Percentiles rank a stretch among this genome's conserved stretches.
Conservation (phyloP, 306 rosid genomes). For the Castanopsis chinensis region DNA sequence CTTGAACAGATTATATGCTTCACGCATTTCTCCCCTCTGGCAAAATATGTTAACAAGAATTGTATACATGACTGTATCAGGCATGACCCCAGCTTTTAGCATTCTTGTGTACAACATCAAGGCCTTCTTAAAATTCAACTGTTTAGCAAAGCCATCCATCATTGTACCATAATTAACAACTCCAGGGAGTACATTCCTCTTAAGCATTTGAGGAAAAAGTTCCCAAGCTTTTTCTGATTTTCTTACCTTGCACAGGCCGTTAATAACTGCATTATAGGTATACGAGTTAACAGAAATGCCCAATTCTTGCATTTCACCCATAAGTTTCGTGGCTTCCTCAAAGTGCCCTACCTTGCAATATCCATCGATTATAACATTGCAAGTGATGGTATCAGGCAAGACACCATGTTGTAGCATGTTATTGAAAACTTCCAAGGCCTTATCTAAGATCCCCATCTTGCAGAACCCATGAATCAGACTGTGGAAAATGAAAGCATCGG, state of each 20-base stretch:
- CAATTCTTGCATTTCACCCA: constrained; percentile 38
- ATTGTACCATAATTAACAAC: constrained; percentile 50
- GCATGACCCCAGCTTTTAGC: constrained; percentile 43
- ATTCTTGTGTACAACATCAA: constrained; percentile 42
- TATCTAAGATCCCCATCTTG: constrained; percentile 38
- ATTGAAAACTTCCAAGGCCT: constrained; percentile 37
- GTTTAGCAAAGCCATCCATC: constrained; percentile 55
- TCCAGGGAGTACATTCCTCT: constrained; percentile 51
- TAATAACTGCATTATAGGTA: constrained; percentile 50
- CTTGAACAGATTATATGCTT: constrained; percentile 36
- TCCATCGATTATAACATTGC: constrained; percentile 52
- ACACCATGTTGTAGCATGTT: constrained; percentile 39
- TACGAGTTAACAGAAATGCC: constrained; percentile 47
- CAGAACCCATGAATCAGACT: constrained; percentile 40
- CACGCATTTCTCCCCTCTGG: constrained; percentile 25
- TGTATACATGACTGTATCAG: constrained; percentile 42
- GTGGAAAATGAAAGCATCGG: constrained; percentile 29
- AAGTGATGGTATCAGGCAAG: constrained; percentile 43
- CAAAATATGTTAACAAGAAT: constrained; percentile 42
- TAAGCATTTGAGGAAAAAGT: constrained; percentile 61
- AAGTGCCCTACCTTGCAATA: constrained; percentile 43
- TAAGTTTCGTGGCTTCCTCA: constrained; percentile 44
- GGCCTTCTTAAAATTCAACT: constrained; percentile 35
- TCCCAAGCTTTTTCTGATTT: constrained; percentile 47
- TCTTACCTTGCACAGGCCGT: constrained; percentile 45